These are phyloP conservation scores for Pythium aquatile DNA, from an alignment of 352 stramenopile species.

Conservation along the genomic window DNA sequence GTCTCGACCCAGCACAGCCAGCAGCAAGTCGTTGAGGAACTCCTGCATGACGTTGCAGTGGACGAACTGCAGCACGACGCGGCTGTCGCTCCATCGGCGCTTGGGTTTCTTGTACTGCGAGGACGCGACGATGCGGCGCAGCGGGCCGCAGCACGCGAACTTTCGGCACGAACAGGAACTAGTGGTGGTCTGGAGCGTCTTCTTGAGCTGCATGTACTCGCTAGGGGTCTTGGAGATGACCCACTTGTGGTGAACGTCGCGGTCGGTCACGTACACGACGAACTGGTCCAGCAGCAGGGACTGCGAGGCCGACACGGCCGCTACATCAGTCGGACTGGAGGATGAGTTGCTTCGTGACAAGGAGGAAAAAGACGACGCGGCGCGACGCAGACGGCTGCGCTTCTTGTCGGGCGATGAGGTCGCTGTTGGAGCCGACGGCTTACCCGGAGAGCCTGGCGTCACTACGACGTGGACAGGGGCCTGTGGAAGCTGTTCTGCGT, in stretches of 20 bases:
- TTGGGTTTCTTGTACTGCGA: conserved; percentile 39
- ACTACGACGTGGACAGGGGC: conserved; percentile 54
- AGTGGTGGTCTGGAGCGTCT: conserved; percentile 32
- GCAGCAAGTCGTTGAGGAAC: conserved; percentile 61
- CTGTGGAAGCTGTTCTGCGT: conserved; percentile 20
- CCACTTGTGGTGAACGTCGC: conserved; percentile 62
- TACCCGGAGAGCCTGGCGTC: conserved; percentile 60
- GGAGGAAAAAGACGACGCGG: conserved; percentile 28
- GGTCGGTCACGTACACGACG: conserved; percentile 79
- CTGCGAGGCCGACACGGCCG: not conserved
- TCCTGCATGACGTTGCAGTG: conserved; percentile 55
- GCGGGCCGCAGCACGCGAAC: conserved; percentile 50
- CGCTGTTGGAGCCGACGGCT: conserved; percentile 15
- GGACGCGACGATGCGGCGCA: conserved; percentile 54
- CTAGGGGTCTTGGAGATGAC: conserved; percentile 53
- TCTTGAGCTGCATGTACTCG: conserved; percentile 50
- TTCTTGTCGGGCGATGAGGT: conserved; percentile 23
- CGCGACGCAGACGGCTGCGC: conserved; percentile 28
- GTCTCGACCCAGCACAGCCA: conserved; percentile 35
- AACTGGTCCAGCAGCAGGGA: conserved; percentile 31
- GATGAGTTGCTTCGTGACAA: conserved; percentile 16
- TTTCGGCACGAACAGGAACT: conserved; percentile 43
- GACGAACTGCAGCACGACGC: conserved; percentile 38
- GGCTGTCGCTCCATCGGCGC: conserved; percentile 33
- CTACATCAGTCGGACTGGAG: conserved; percentile 19